Base-by-base conservation (phyloP, 306 rosid genomes). In the Begonia peltatifolia region DNA sequence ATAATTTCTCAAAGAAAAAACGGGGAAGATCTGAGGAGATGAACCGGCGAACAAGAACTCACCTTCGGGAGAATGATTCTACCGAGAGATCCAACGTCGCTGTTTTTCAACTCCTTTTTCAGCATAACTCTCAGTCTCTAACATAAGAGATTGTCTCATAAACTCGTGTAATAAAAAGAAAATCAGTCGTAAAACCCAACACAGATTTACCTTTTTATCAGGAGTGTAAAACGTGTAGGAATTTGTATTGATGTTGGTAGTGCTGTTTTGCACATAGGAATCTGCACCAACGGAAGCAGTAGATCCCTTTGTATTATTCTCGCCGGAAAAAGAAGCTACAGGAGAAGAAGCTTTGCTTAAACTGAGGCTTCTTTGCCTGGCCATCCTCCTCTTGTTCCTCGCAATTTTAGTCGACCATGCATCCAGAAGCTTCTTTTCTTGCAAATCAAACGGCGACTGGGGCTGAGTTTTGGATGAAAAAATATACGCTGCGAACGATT, bases 61-160 rank as follows among this genome's bases (percentile, higher is more conserved):
- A 80, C 96, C 87, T 87, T 87, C 14, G 94, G 92, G 46, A 87
- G 76, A 41, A 87, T 68, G 65, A 87, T 84, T 42, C 87, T 78
- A 6, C 80, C 74, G 36, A 70, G 46, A 51, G 47, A 18, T 22
- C 74, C 57, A 63, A 81, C 78, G 6, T 81, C 96, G 56, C 87
- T 87, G 7, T 50, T 60, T 61, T 59, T 60, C 55, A 84, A 65
- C 69, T 58, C 67, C 64, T 84, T 84, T 41, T 62, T 64, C 22
- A 76, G 41, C 58, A 87, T 25, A 16, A 65, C 14, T 53, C 57
- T 65, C 20, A 82, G 60, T 44, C 20, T 59, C 87, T 81, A 52
- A 44, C 48, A 44, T 44, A 11, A 7, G 12, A 44, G 14, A 10
- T n/a, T 11, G 11, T 2, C 6, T n/a, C 17, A 41, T 55, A 57